phyloP scores from a whole-genome alignment of 2,329 filamentous ascomycete genomes.

The Ampelomyces quisqualis region DNA sequence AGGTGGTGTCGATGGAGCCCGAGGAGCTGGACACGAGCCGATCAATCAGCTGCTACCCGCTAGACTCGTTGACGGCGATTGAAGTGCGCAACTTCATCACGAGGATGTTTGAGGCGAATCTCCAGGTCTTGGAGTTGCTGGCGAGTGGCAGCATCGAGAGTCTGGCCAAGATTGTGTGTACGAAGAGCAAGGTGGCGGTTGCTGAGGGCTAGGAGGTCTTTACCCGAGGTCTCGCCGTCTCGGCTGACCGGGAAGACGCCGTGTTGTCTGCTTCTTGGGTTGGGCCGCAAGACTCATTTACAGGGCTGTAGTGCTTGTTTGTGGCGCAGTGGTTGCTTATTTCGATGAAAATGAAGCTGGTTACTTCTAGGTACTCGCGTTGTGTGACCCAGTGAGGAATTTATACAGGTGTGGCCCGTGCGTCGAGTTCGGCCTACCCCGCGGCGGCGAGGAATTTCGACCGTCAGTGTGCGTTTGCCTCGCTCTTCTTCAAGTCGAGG shows the following conservation, averaged over 20 bases:
- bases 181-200: constrained; percentile 1
- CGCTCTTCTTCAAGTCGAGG: constrained; percentile 25
- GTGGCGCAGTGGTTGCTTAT: too few species aligned
- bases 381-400: too few species aligned
- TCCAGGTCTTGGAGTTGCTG: constrained; percentile 59
- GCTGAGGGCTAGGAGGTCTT: background rate
- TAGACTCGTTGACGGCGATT: constrained; percentile 33
- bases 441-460: constrained; percentile 27
- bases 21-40: constrained; percentile 28
- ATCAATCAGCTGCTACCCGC: constrained; percentile 23
- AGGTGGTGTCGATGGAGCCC: constrained; percentile 25
- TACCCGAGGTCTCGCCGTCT: too few species aligned
- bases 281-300: too few species aligned
- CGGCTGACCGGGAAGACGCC: too few species aligned
- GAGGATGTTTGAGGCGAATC: constrained; percentile 48
- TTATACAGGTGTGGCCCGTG: too few species aligned
- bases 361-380: too few species aligned
- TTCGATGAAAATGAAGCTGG: too few species aligned
- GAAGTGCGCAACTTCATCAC: constrained; percentile 36
- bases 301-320: too few species aligned
- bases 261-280: too few species aligned
- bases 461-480: constrained; percentile 31
- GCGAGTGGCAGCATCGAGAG: constrained; percentile 39
- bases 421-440: constrained; percentile 9
- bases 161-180: background rate